phyloP scores from a whole-genome alignment of 73 alveolate genomes.

The Symbiodinium pilosum region DNA sequence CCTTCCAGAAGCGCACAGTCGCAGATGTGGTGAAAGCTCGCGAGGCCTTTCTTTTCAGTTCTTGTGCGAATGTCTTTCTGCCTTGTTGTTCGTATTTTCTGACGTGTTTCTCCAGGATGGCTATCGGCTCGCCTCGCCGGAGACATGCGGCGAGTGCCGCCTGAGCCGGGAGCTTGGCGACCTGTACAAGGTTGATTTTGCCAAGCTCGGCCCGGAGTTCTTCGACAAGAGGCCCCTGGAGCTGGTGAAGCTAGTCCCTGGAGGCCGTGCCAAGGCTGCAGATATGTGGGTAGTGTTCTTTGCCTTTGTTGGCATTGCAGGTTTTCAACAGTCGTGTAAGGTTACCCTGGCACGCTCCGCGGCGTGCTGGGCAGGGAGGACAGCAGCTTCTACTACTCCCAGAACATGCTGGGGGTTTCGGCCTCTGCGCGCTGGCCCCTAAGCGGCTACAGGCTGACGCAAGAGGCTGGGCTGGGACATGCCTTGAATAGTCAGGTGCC shows the following conservation, averaged over 20 bases:
- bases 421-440: neutral
- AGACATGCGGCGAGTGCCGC: neutral
- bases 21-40: neutral
- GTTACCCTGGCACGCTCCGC: neutral
- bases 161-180: neutral
- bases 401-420: neutral
- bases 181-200: neutral
- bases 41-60: neutral
- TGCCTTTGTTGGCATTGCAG: neutral
- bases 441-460: neutral
- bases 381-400: neutral
- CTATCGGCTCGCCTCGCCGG: neutral
- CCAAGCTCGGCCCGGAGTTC: neutral
- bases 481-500: neutral
- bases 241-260: neutral
- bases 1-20: neutral
- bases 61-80: neutral
- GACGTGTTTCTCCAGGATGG: neutral
- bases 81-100: neutral
- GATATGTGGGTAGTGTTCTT: neutral
- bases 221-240: neutral
- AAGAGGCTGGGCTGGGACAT: neutral
- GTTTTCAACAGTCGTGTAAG: neutral
- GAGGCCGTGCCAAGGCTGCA: neutral
- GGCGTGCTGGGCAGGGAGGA: neutral